Evolutionary conservation across 495 filamentous ascomycete species (phyloP).

Genomic region (Penicillium herquei): DNA sequence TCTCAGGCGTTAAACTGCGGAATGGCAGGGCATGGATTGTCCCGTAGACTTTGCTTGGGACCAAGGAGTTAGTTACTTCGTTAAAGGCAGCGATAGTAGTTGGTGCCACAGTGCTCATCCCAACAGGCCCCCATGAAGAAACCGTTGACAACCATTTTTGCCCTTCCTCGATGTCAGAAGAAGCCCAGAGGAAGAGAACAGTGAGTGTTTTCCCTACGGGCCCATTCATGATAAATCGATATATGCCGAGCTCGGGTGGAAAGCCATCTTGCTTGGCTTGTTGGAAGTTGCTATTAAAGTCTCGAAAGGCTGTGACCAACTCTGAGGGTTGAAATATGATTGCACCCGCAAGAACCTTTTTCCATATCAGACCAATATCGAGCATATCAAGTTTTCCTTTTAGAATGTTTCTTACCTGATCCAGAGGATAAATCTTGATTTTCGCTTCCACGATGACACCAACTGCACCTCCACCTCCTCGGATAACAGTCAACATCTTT

Average conservation of each 20-base stretch:
- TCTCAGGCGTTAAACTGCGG: conserved; percentile 11
- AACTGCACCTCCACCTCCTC: conserved; percentile 36
- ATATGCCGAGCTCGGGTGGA: conserved; percentile 10
- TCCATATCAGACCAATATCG: neutral
- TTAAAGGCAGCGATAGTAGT: conserved; percentile 12
- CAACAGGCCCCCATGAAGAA: conserved; percentile 8
- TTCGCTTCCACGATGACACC: conserved; percentile 39
- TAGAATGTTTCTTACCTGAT: conserved; percentile 14
- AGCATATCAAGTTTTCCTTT: neutral
- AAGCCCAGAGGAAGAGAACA: conserved; percentile 17
- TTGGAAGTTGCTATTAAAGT: conserved; percentile 10
- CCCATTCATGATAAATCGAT: conserved; percentile 7
- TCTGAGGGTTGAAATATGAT: conserved; percentile 10
- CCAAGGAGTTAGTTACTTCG: neutral
- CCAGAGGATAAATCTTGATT: conserved; percentile 33
- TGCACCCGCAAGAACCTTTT: conserved; percentile 12
- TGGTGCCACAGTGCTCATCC: conserved; percentile 7
- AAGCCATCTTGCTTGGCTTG: conserved; percentile 5
- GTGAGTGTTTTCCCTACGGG: conserved; percentile 3
- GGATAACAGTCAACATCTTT: conserved; percentile 31
- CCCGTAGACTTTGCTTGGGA: conserved; percentile 4
- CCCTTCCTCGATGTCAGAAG: conserved; percentile 10
- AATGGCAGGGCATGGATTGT: conserved; percentile 2
- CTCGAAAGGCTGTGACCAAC: conserved; percentile 1
- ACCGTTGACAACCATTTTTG: conserved; percentile 14